Percentiles rank a stretch among this genome's conserved stretches.
Evolutionary conservation across 768 basidiomycete species (phyloP).

Genomic region (Leccinum obscurum): DNA sequence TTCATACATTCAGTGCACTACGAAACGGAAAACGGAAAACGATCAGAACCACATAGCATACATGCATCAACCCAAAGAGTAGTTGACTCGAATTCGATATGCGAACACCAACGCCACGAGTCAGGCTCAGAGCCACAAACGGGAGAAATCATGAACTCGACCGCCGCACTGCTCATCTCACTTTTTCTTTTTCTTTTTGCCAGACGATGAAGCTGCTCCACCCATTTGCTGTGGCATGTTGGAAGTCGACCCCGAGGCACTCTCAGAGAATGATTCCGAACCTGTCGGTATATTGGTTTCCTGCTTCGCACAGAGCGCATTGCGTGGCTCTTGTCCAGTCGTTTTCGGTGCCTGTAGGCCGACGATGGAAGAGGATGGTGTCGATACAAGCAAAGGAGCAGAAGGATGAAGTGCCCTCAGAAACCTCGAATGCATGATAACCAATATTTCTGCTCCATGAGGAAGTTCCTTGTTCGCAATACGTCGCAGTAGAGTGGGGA

Average conservation of each 20-base stretch:
- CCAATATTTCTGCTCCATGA: slow-evolving; percentile 23
- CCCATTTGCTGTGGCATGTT: too few relatives aligned
- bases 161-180: too few relatives aligned
- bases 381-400: background rate
- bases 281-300: background rate
- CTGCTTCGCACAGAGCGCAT: background rate
- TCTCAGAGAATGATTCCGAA: too few relatives aligned
- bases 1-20: background rate
- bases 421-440: slow-evolving; percentile 20
- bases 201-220: too few relatives aligned
- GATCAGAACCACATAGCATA: background rate
- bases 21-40: background rate
- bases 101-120: background rate
- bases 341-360: too few relatives aligned
- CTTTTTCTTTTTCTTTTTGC: too few relatives aligned
- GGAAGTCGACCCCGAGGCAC: too few relatives aligned
- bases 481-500: background rate
- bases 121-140: background rate
- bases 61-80: background rate
- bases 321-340: too few relatives aligned
- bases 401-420: slow-evolving; percentile 9
- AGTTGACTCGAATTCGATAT: background rate
- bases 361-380: background rate
- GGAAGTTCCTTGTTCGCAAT: background rate
- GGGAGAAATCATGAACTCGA: background rate